Conservation (phyloP, 257 asterid genomes). For the Prunella vulgaris region DNA sequence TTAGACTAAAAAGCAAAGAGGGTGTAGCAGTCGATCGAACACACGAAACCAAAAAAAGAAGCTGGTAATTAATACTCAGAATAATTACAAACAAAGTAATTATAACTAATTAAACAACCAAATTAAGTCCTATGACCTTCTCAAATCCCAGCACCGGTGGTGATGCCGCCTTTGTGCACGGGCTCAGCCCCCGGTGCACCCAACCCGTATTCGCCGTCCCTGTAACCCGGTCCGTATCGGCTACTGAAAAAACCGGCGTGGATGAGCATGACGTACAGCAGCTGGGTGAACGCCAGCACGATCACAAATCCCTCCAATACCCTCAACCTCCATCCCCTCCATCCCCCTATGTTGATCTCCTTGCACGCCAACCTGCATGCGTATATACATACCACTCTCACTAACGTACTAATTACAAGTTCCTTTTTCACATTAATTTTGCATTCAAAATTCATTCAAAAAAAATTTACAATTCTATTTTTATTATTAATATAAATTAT, state of each 20-base stretch:
- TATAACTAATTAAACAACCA: too few relatives aligned
- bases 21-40: too few relatives aligned
- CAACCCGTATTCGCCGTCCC: slow-evolving; percentile 45
- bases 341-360: slow-evolving; percentile 67
- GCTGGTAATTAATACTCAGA: too few relatives aligned
- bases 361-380: slow-evolving; percentile 79
- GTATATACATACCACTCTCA: too few relatives aligned
- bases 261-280: slow-evolving; percentile 56
- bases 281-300: slow-evolving; percentile 56
- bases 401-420: background rate
- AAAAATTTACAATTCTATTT: too few relatives aligned
- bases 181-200: slow-evolving; percentile 34
- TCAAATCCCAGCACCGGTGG: slow-evolving; percentile 1
- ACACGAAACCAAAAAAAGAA: background rate
- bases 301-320: slow-evolving; percentile 70
- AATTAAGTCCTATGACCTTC: too few relatives aligned
- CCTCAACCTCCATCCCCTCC: slow-evolving; percentile 89
- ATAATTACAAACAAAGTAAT: too few relatives aligned
- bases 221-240: slow-evolving; percentile 62
- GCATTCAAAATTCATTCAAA: too few relatives aligned
- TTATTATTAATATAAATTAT: too few relatives aligned
- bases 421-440: too few relatives aligned
- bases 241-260: slow-evolving; percentile 80
- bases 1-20: background rate
- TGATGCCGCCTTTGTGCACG: slow-evolving; percentile 34